A percentile compares a stretch with the other conserved stretches of the same genome.
Conservation (phyloP, 1,284 basidiomycete genomes). For the Athelia sp. region DNA sequence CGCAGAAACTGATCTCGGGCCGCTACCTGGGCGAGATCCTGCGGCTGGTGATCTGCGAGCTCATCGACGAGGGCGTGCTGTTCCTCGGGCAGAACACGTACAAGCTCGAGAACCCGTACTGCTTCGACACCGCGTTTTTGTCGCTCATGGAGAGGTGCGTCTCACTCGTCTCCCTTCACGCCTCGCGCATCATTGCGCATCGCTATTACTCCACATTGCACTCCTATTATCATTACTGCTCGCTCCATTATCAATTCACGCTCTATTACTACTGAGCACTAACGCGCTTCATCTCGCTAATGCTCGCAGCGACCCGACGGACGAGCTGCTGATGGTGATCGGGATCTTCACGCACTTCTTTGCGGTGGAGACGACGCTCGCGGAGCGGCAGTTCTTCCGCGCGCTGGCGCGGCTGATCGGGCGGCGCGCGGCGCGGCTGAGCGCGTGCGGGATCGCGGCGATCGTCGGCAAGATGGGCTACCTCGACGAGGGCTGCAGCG, state of each 20-base stretch:
- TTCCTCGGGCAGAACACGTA: conserved; percentile 98
- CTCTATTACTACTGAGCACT: too few relatives aligned
- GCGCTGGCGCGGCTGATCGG: conserved; percentile 88
- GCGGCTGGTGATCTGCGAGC: conserved; percentile 89
- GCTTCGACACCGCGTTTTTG: conserved; percentile 95
- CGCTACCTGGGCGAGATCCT: conserved; percentile 97
- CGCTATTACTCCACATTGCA: too few relatives aligned
- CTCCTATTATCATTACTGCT: too few relatives aligned
- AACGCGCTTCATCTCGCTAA: background rate
- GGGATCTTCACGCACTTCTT: conserved; percentile 97
- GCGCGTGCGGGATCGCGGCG: conserved; percentile 91
- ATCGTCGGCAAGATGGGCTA: conserved; percentile 92
- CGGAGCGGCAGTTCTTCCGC: conserved; percentile 94
- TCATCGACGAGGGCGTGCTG: conserved; percentile 94
- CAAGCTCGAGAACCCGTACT: conserved; percentile 91
- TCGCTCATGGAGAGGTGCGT: conserved; percentile 89
- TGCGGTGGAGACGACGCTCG: conserved; percentile 87
- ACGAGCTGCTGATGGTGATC: conserved; percentile 93
- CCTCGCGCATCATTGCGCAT: background rate
- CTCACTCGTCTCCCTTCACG: background rate
- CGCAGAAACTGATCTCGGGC: conserved; percentile 95
- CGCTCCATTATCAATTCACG: conserved; percentile 4
- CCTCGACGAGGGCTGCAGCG: conserved; percentile 82
- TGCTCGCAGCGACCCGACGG: conserved; percentile 83
- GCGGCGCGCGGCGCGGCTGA: conserved; percentile 83